Evolutionary conservation across 306 rosid species (phyloP).

Genomic region (Senna siamea): DNA sequence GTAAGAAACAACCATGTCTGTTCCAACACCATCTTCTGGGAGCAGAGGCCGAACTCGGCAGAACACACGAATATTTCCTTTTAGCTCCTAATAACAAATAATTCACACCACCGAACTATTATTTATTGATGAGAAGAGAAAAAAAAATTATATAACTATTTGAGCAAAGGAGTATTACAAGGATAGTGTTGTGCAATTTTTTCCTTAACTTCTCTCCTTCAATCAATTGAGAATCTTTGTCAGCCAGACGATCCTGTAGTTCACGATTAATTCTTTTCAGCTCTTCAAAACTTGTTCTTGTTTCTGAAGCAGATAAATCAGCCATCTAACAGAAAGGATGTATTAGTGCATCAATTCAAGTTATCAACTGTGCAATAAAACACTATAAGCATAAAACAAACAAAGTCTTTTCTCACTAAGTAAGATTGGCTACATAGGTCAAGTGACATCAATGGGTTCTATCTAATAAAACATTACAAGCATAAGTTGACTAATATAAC

Average conservation of each 20-base stretch:
- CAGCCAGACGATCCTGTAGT: conserved; percentile 65
- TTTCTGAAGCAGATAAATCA: conserved; percentile 67
- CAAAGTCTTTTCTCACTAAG: too few species aligned
- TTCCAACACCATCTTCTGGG: conserved; percentile 75
- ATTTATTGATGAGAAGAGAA: background rate
- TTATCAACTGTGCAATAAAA: conserved; percentile 12
- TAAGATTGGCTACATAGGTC: too few species aligned
- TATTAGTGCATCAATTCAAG: background rate
- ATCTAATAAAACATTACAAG: too few species aligned
- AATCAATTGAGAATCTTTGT: conserved; percentile 64
- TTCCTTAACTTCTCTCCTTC: conserved; percentile 87
- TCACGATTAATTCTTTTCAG: conserved; percentile 58
- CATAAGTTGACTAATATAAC: conserved; percentile 3
- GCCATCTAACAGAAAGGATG: conserved; percentile 52
- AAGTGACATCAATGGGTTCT: too few species aligned
- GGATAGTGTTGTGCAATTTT: conserved; percentile 83
- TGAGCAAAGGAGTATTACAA: conserved; percentile 51
- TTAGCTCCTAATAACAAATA: conserved; percentile 64
- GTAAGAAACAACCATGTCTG: conserved; percentile 69
- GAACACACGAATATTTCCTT: conserved; percentile 95
- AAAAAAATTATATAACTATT: background rate
- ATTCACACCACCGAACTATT: conserved; percentile 2
- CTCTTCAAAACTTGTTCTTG: conserved; percentile 62
- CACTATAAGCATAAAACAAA: conserved; percentile 5
- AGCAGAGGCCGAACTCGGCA: conserved; percentile 92